Base-by-base conservation (phyloP, 2,329 filamentous ascomycete genomes). In the Hymenoscyphus fructigenus region DNA sequence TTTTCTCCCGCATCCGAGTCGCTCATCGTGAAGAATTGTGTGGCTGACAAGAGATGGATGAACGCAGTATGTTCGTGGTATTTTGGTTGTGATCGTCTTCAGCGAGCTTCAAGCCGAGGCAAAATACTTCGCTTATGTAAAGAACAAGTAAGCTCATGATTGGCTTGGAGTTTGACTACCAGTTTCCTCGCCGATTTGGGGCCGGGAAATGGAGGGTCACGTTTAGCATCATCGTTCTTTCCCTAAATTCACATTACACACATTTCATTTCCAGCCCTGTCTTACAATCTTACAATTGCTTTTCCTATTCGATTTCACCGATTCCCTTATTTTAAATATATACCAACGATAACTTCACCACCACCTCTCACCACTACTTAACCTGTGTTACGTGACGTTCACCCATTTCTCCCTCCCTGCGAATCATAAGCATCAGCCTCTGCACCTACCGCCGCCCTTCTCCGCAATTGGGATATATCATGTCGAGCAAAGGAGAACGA, bases 401-500 rank as follows among this genome's bases (percentile, higher is more conserved):
- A 57, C 28, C 15, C 26, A 57, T 34, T 41, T 44, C 36, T 41
- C 20, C n/a, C 12, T 10, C 28, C 59, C 59, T n/a, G 17, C 59
- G 20, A 41, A 59, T 53, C 47, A 53, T 26, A 59, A 23, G 12
- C 34, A 23, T 41, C 57, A 41, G 38, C 26, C 12, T 15, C 36
- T 59, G 57, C 57, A 53, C 12, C 20, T 53, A 53, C 20, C 36
- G 17, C 28, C 47, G 47, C 26, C 29, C 4, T 32, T 50, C 36
- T 41, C 58, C 29, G 15, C 23, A 50, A 17, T 50, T 60, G 58
- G 55, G 12, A 36, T 28, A n/a, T 17, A 65, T 34, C 41, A 74
- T 74, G 73, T 67, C 72, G 28, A 67, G 67, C 57, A 68, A 65
- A 58, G 60, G 62, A 28, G 71, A 71, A 10, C 65, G 71, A 60